Evolutionary conservation across 106 monocot species (phyloP).

Genomic region (Amphibolis antarctica): DNA sequence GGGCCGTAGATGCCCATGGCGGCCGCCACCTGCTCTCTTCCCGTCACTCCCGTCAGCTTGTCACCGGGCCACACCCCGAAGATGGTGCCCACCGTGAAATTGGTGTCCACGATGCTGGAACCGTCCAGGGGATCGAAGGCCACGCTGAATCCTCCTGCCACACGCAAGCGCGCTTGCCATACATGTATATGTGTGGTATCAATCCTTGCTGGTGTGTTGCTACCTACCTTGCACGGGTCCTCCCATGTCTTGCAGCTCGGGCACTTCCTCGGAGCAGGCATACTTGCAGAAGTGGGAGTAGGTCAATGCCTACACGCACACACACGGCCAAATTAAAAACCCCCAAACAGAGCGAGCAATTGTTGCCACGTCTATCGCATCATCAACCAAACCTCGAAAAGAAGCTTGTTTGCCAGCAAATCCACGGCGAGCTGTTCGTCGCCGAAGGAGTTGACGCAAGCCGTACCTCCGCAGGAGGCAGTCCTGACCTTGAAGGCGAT

Average conservation of each 20-base stretch:
- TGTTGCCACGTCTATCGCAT: no score
- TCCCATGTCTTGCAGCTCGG: conserved; percentile 97
- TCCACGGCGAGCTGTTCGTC: conserved; percentile 97
- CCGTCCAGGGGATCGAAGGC: conserved; percentile 96
- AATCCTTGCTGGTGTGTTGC: no score
- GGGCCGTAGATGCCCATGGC: conserved; percentile 98
- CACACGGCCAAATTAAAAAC: no score
- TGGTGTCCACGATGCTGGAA: conserved; percentile 93
- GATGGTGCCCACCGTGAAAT: conserved; percentile 96
- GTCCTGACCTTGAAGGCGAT: conserved; percentile 95
- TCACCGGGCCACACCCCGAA: conserved; percentile 96
- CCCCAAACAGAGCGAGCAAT: neutral
- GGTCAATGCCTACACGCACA: conserved; percentile 44
- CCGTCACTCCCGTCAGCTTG: conserved; percentile 65
- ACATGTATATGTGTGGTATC: no score
- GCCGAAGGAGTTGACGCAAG: conserved; percentile 89
- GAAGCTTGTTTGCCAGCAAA: conserved; percentile 86
- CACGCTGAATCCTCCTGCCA: conserved; percentile 86
- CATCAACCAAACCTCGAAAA: conserved; percentile 48
- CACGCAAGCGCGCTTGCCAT: neutral
- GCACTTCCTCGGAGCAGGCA: conserved; percentile 95
- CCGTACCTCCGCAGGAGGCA: conserved; percentile 84
- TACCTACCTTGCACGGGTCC: conserved; percentile 68
- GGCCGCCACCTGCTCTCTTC: conserved; percentile 77
- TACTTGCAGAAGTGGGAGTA: conserved; percentile 98